Base-by-base conservation (phyloP, 1,284 basidiomycete genomes). In the Quambalaria eucalypti region DNA sequence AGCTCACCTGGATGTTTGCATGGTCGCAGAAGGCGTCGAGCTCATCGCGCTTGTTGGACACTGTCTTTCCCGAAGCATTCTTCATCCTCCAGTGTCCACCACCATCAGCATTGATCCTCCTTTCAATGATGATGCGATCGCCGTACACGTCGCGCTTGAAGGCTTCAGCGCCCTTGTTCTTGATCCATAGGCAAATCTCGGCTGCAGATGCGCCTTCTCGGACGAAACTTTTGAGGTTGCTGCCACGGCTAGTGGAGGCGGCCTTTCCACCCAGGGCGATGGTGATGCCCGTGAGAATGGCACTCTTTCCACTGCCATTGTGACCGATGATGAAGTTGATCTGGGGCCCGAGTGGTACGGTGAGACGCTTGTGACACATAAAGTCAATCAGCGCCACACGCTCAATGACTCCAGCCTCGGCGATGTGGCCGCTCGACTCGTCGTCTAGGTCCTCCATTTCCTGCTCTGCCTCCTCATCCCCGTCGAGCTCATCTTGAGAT, bases 301-400 rank as follows among this genome's bases (percentile, higher is more conserved):
- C 92, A 72, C 89, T 93, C 78, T 98, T 98, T 12, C 95, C 71
- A 54, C 73, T 75, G 40, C 81, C 81, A 66, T 82, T 82, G 80
- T 75, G 78, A 81, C 95, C 95, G 55, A 96, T 93, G 63, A 99
- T 87, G 73, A 98, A 97, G 78, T 98, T 97, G 73, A 97, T 87
- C 75, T 90, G 88, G 2, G 86, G 85, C 0, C 87, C 89, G 64
- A 95, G 89, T 4, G 81, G 80, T 76, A 95, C 69, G 49, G 71
- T 65, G 48, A 92, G 81, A 75, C 83, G 85, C 70, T 84, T 82
- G 78, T 98, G 95, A 75, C 91, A 96, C 92, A 98, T 96, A 78
- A 98, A 98, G 76, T 96, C 87, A 71, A 84, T 81, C 81, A 95
- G 83, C 68, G 88, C 85, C 51, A 98, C 83, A 25, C 80, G 81